Evolutionary conservation across 2,329 filamentous ascomycete genomes (phyloP), one percentile per base, ranked within the genome.

Genomic region (Nemania bipapillata): DNA sequence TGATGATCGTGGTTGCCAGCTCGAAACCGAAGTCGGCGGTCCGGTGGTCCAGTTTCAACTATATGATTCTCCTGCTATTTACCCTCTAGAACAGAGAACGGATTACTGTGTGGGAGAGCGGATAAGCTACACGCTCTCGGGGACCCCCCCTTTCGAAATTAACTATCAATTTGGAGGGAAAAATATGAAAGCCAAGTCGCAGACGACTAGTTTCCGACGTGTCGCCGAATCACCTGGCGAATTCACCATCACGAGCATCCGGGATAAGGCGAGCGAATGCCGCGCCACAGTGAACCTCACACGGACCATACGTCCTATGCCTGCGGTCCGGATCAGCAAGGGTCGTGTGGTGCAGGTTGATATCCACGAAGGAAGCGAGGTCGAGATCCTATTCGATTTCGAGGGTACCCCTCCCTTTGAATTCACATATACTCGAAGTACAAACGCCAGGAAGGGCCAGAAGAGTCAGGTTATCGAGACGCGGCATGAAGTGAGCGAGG

Each of bases 101-200:
- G 93, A 99, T 81, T 97, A 95, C 81, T 99, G 96, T 80, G 94
- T 99, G 11, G 96, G 96, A 72, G 96, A 99, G 80, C 91, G 94
- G 62, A 91, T 99, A 72, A 92, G 92, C 3, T 99, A 97, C 81
- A 94, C 93, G 0, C 88, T 99, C 5, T 93, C 93, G 1, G 96
- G 96, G 52, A 92, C 92, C 63, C 90, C 94, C 20, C 96, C 96
- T 0, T 99, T 99, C 80, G 93, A 95, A 52, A 91, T 99, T 52
- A 91, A 91, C 79, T 99, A 99, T 82, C 92, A 89, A 11, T 99
- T 99, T 81, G 90, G 94, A 74, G 91, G 90, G 63, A 86, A 87
- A 49, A 84, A 89, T 64, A 90, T 92, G 81, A 95, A 93, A 79
- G 96, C 95, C 62, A 91, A 91, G 72, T 91, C 92, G 12, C 83